Base-by-base conservation (phyloP, 2,329 filamentous ascomycete genomes). In the Colletotrichum ledebouriae region DNA sequence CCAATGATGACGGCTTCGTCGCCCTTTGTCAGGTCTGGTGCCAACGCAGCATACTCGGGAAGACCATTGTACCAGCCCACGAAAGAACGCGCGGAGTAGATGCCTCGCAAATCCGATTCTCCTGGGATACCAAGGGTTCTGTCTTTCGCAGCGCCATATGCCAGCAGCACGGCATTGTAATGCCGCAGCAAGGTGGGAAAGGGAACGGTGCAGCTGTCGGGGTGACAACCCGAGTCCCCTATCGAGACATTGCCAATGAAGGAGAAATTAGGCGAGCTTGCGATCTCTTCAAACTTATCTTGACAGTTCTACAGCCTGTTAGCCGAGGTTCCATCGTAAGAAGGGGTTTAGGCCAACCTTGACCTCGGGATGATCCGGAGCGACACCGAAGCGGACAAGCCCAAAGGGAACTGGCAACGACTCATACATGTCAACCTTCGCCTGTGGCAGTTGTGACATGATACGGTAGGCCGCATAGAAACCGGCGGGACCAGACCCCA, bases 1-100 rank as follows among this genome's bases (percentile, higher is more conserved):
- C 96, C 96, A 71, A 99, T 90, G 55, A 99, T 86, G 37, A 98
- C 89, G 1, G 93, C 96, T 70, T 94, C 90, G 58, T 97, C 93
- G 0, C 92, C 92, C 10, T 85, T 83, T 0, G 89, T 87, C 29
- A 98, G 85, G 75, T 94, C 87, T 0, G 94, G 92, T n/a, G 86
- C 82, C 7, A 97, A 81, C 73, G 86, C 79, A 20, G 91, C 87
- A 76, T 92, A 92, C 73, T 97, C 92, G 0, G 96, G 96, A 3
- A 97, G 85, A 3, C 96, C 96, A 78, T 99, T 99, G 79, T 99
- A 99, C 96, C 96, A 99, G 17, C 94, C 96, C 1, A 99, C 96
- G 77, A 98, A 98, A 44, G 94, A 91, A 33, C 96, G 89, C 2
- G 96, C 96, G 7, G 94, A 97, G 76, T 94, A 91, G 17, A 98